A percentile compares a stretch with the other conserved stretches of the same genome.
Evolutionary conservation across 192 early-diverging fungal species (phyloP).

Genomic region (Helicostylum pulchrum): DNA sequence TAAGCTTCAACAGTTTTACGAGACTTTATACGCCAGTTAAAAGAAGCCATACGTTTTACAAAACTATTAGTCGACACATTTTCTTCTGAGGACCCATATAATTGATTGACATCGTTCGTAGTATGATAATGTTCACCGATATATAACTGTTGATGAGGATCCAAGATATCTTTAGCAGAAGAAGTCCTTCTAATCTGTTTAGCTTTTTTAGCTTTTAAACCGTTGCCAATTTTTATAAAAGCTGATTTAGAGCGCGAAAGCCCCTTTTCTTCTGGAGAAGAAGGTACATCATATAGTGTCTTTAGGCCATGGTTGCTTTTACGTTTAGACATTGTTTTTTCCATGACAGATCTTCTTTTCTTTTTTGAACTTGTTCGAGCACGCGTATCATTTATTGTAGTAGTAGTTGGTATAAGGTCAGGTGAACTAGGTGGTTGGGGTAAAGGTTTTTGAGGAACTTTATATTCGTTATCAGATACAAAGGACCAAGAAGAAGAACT

Average conservation of each 20-base stretch:
- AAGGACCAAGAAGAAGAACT: background rate
- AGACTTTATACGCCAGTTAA: conserved; percentile 16
- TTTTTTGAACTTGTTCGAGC: conserved; percentile 6
- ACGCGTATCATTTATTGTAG: background rate
- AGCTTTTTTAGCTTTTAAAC: background rate
- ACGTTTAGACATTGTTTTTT: conserved; percentile 10
- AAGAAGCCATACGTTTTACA: conserved; percentile 16
- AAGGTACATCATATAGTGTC: background rate
- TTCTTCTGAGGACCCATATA: background rate
- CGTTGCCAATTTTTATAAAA: conserved; percentile 20
- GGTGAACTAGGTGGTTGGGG: conserved; percentile 1
- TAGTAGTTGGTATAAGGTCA: background rate
- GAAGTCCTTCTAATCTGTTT: conserved; percentile 1
- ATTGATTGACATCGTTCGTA: background rate
- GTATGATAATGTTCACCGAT: background rate
- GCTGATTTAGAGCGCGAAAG: conserved; percentile 4
- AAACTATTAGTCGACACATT: background rate
- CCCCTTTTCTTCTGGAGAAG: background rate
- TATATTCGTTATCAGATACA: conserved; percentile 2
- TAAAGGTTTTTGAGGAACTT: conserved; percentile 8
- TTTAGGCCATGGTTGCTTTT: background rate
- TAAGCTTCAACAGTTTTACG: background rate
- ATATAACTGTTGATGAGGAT: background rate
- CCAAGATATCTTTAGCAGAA: background rate
- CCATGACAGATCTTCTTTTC: conserved; percentile 13